Evolutionary conservation across 495 filamentous ascomycete species (phyloP).

Genomic region (Darksidea phi): DNA sequence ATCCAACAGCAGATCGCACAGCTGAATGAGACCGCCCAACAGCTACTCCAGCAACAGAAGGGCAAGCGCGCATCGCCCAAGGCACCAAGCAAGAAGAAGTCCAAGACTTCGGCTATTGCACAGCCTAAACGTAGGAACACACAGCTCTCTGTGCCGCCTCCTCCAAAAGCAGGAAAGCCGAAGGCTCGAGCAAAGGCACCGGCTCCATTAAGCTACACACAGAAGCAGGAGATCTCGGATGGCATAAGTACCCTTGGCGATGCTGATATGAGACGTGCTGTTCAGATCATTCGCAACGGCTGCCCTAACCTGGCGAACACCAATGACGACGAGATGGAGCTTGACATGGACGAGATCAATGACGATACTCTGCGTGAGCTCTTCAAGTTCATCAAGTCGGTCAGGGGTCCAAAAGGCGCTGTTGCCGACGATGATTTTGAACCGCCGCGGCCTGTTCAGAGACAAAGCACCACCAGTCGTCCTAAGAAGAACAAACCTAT

Average conservation of each 20-base stretch:
- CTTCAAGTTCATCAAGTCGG: slow-evolving; percentile 70
- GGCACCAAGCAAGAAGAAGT: slow-evolving; percentile 49
- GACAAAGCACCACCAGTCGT: slow-evolving; percentile 53
- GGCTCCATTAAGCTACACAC: slow-evolving; percentile 58
- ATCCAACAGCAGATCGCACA: slow-evolving; percentile 60
- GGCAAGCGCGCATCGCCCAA: slow-evolving; percentile 51
- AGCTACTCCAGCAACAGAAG: slow-evolving; percentile 48
- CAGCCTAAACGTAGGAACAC: slow-evolving; percentile 57
- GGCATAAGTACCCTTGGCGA: slow-evolving; percentile 74
- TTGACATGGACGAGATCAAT: slow-evolving; percentile 84
- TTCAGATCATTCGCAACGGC: slow-evolving; percentile 87
- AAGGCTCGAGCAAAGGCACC: slow-evolving; percentile 25
- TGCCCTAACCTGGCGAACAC: slow-evolving; percentile 74
- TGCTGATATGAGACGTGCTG: slow-evolving; percentile 69
- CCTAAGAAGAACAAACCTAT: slow-evolving; percentile 99
- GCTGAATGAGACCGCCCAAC: slow-evolving; percentile 29
- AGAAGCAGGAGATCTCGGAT: slow-evolving; percentile 84
- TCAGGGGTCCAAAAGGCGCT: slow-evolving; percentile 29
- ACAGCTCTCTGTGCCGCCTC: slow-evolving; percentile 25
- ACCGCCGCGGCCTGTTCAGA: slow-evolving; percentile 45
- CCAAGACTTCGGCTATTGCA: slow-evolving; percentile 42
- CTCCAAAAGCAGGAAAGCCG: slow-evolving; percentile 27
- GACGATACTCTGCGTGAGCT: slow-evolving; percentile 72
- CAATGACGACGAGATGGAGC: slow-evolving; percentile 81
- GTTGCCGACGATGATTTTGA: slow-evolving; percentile 44